These are phyloP conservation scores for Kodamaea sp. DNA, from an alignment of 1,139 yeast genomes.

Conservation along the genomic window DNA sequence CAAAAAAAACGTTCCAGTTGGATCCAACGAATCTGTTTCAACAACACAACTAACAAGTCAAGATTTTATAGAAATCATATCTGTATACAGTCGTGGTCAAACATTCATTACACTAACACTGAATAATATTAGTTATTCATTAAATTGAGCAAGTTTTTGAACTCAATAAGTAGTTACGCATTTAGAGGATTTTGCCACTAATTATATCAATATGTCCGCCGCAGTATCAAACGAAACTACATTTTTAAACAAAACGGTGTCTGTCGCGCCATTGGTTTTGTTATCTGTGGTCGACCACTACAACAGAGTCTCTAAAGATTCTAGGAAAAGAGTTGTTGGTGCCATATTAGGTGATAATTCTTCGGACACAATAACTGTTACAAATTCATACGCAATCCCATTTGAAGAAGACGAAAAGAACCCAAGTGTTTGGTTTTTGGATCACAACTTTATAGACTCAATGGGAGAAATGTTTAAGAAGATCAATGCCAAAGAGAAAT, in stretches of 20 bases:
- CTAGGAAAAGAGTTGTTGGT: constrained; percentile 85
- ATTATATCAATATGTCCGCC: constrained; percentile 15
- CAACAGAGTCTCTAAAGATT: constrained; percentile 70
- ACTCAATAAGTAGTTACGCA: too few species aligned
- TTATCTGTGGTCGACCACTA: constrained; percentile 94
- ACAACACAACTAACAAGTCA: too few species aligned
- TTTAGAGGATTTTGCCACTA: constrained; percentile 5
- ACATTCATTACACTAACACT: neutral
- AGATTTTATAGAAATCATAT: too few species aligned
- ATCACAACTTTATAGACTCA: constrained; percentile 91
- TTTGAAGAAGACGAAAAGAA: constrained; percentile 95
- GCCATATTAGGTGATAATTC: constrained; percentile 83
- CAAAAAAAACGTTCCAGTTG: constrained; percentile 1
- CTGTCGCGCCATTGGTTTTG: constrained; percentile 93
- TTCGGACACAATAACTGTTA: constrained; percentile 55
- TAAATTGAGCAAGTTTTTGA: too few species aligned
- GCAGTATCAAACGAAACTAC: constrained; percentile 29
- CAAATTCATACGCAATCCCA: constrained; percentile 84
- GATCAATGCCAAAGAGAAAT: constrained; percentile 92
- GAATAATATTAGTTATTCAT: too few species aligned
- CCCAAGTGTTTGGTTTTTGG: constrained; percentile 94
- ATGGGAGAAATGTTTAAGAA: constrained; percentile 98
- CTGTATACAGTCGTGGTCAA: neutral
- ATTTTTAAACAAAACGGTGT: constrained; percentile 57
- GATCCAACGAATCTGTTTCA: too few species aligned